Conservation (phyloP, 768 basidiomycete genomes). For the Leccinum truebloodii region DNA sequence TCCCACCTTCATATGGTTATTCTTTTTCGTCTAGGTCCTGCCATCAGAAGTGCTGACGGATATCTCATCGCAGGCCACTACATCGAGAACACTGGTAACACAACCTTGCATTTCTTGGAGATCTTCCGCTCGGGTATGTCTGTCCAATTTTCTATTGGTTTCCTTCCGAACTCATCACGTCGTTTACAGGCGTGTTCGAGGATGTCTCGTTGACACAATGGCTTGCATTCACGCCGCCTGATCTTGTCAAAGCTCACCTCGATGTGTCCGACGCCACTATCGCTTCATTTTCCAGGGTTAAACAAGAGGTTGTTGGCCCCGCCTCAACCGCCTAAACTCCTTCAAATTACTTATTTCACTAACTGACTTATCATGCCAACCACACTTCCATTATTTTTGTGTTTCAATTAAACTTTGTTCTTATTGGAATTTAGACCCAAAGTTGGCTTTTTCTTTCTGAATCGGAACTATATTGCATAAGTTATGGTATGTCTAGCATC, state of each 20-base stretch:
- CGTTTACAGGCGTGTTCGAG: slow-evolving; percentile 44
- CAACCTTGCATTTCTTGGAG: slow-evolving; percentile 58
- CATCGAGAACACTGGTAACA: slow-evolving; percentile 65
- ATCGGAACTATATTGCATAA: background rate
- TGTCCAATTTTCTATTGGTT: background rate
- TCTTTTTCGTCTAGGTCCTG: background rate
- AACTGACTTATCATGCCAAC: background rate
- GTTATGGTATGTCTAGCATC: background rate
- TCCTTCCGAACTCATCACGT: background rate
- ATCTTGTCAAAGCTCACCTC: slow-evolving; percentile 63
- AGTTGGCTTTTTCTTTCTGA: background rate
- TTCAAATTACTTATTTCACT: background rate
- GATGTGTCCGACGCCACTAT: slow-evolving; percentile 53
- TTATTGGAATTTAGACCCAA: background rate
- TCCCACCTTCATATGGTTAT: slow-evolving; percentile 28
- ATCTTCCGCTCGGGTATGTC: slow-evolving; percentile 55
- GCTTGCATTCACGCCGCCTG: slow-evolving; percentile 60
- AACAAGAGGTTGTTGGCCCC: slow-evolving; percentile 48
- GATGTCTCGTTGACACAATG: slow-evolving; percentile 61
- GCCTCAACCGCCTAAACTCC: background rate
- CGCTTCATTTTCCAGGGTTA: slow-evolving; percentile 49
- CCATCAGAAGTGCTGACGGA: background rate
- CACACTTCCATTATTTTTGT: slow-evolving; percentile 16
- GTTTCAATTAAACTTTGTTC: background rate
- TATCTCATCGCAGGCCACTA: slow-evolving; percentile 52